Evolutionary conservation across 805 yeast species (phyloP).

Genomic region (Yamadazyma scolyti): DNA sequence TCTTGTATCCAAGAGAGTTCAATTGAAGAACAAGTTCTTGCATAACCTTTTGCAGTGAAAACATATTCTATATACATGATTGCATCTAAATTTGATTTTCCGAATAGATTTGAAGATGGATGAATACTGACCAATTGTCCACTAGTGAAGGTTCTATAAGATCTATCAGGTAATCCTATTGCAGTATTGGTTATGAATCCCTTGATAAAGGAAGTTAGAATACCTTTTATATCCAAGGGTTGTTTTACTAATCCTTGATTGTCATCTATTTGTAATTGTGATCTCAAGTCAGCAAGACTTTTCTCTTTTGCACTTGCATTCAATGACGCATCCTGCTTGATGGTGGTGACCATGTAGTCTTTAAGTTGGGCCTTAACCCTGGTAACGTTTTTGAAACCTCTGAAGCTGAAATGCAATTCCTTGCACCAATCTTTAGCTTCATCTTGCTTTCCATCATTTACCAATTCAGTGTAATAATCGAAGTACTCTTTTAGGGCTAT

Average conservation of each 20-base stretch:
- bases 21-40: slow-evolving; percentile 79
- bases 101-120: slow-evolving; percentile 86
- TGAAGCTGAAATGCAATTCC: slow-evolving; percentile 67
- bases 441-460: slow-evolving; percentile 24
- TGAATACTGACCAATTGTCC: slow-evolving; percentile 87
- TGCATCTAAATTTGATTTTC: slow-evolving; percentile 68
- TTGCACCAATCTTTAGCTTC: slow-evolving; percentile 83
- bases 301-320: slow-evolving; percentile 21
- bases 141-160: slow-evolving; percentile 78
- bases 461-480: slow-evolving; percentile 43
- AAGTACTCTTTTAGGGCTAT: slow-evolving; percentile 76
- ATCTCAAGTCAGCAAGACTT: slow-evolving; percentile 20
- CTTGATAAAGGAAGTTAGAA: slow-evolving; percentile 73
- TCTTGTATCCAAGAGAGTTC: slow-evolving; percentile 85
- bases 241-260: slow-evolving; percentile 17
- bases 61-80: slow-evolving; percentile 94
- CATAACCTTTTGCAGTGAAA: slow-evolving; percentile 89
- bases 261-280: slow-evolving; percentile 24
- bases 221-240: slow-evolving; percentile 48
- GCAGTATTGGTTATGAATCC: slow-evolving; percentile 92
- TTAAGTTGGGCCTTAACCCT: slow-evolving; percentile 73
- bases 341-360: slow-evolving; percentile 57
- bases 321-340: slow-evolving; percentile 37
- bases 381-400: slow-evolving; percentile 75
- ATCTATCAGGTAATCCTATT: slow-evolving; percentile 90